Base-by-base conservation (phyloP, 2,329 filamentous ascomycete genomes). In the Hortaea sp. region DNA sequence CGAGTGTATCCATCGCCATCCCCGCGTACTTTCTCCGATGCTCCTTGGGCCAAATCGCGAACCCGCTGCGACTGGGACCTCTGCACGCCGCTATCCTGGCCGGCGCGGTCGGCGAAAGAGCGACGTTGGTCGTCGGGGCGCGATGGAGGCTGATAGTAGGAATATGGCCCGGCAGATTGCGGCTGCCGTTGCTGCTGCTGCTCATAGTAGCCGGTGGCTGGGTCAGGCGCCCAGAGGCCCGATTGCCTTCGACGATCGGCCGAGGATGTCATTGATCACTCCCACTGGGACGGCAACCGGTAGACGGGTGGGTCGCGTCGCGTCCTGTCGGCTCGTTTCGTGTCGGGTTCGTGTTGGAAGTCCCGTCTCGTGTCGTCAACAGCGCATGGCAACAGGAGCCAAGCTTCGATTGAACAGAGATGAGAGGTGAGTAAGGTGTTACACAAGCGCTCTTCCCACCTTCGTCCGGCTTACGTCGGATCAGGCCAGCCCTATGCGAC, bases 61-160 rank as follows among this genome's bases (percentile, higher is more conserved):
- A 44, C 45, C 39, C 50, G 52, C 34, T 43, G 45, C 44, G 53
- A 46, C 28, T 47, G 34, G 39, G 47, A 45, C 29, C 49, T 39
- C 29, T 44, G 43, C 13, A 49, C 45, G 37, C 37, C 37, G 37
- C 20, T 39, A 10, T n/a, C 38, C 43, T 13, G 44, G 49, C 27
- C 46, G 30, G 55, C 45, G 42, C 57, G 58, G 31, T 61, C 57
- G 39, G 57, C 58, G 53, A 57, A 63, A 29, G 58, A 59, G 12
- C 55, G 54, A 39, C 53, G 44, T 7, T 45, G 48, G n/a, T 46
- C 48, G 32, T 51, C 43, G 39, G 47, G 39, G 37, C 34, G 47
- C 5, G 53, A 13, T 5, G 59, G 58, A 27, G 59, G 56, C 45
- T 57, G 49, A 48, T 63, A 63, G 53, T 63, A 60, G 31, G 57